A percentile compares a stretch with the other conserved stretches of the same genome.
Evolutionary conservation across 129 eudicot species (phyloP).

Genomic region (Daucus carota): DNA sequence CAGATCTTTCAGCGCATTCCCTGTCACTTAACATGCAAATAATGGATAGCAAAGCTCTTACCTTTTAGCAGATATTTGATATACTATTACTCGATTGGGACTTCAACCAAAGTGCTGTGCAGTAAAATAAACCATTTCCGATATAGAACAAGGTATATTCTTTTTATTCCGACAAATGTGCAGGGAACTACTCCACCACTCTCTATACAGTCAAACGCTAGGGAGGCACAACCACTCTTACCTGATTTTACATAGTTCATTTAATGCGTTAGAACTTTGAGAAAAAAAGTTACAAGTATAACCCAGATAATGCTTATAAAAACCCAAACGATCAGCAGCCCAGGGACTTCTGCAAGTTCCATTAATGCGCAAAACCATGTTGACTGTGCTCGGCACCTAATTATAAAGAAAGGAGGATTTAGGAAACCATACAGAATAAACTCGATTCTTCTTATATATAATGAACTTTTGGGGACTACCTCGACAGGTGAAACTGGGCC

Average conservation of each 20-base stretch:
- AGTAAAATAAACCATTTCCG: constrained; percentile 56
- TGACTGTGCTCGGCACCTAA: constrained; percentile 54
- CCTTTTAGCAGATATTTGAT: too few species aligned
- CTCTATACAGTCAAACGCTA: too few species aligned
- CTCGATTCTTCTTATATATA: background rate
- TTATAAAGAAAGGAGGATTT: constrained; percentile 10
- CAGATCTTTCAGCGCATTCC: constrained; percentile 67
- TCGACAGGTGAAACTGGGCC: constrained; percentile 88
- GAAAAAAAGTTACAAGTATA: constrained; percentile 3
- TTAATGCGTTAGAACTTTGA: too few species aligned
- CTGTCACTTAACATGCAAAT: constrained; percentile 50
- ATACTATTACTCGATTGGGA: too few species aligned
- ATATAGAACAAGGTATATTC: constrained; percentile 83
- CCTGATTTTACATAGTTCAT: too few species aligned
- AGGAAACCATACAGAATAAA: background rate
- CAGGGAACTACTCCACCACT: constrained; percentile 66
- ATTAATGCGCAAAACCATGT: constrained; percentile 63
- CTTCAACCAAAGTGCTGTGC: too few species aligned
- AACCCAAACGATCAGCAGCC: constrained; percentile 94
- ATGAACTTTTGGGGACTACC: constrained; percentile 29
- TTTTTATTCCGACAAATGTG: constrained; percentile 63
- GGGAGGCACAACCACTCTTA: too few species aligned
- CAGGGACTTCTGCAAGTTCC: constrained; percentile 94
- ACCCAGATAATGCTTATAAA: constrained; percentile 48
- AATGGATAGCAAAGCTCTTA: constrained; percentile 1